Conservation (phyloP, 495 filamentous ascomycete genomes). For the Penicillium goetzii region DNA sequence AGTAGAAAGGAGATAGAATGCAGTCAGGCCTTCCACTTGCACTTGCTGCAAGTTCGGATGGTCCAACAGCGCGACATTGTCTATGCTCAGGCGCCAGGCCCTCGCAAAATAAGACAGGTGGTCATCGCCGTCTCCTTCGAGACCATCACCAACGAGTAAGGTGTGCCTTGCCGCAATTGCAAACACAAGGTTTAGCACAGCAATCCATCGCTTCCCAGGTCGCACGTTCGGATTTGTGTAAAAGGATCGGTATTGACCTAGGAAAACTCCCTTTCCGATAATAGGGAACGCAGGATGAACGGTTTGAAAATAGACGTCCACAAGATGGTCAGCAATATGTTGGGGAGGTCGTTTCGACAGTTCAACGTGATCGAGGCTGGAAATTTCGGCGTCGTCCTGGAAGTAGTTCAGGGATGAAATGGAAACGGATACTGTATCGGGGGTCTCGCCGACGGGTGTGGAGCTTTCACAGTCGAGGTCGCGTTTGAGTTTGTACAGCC, state of each 20-base stretch:
- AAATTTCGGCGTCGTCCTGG: constrained; percentile 56
- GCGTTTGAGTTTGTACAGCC: constrained; percentile 57
- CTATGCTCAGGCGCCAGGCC: constrained; percentile 58
- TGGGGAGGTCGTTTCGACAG: constrained; percentile 52
- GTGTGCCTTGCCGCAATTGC: constrained; percentile 61
- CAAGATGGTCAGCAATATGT: constrained; percentile 54
- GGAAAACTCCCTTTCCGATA: constrained; percentile 52
- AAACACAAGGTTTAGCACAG: constrained; percentile 67
- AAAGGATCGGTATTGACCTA: constrained; percentile 46
- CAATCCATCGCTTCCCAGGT: constrained; percentile 57
- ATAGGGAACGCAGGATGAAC: constrained; percentile 65
- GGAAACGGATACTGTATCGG: constrained; percentile 29
- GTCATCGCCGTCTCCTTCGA: constrained; percentile 43
- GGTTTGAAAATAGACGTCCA: constrained; percentile 57
- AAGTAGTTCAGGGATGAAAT: constrained; percentile 57
- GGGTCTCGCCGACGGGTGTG: constrained; percentile 20
- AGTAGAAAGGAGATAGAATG: constrained; percentile 61
- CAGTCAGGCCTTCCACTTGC: constrained; percentile 58
- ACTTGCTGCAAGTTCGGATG: constrained; percentile 62
- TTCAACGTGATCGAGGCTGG: constrained; percentile 49
- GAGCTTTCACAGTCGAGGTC: constrained; percentile 35
- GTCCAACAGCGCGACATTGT: constrained; percentile 49
- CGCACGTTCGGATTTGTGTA: constrained; percentile 38
- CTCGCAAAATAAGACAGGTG: constrained; percentile 61
- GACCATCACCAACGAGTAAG: constrained; percentile 42